These are phyloP conservation scores for Trichophyton benhamiae DNA, from an alignment of 2,329 filamentous ascomycete genomes.

Conservation along the genomic window DNA sequence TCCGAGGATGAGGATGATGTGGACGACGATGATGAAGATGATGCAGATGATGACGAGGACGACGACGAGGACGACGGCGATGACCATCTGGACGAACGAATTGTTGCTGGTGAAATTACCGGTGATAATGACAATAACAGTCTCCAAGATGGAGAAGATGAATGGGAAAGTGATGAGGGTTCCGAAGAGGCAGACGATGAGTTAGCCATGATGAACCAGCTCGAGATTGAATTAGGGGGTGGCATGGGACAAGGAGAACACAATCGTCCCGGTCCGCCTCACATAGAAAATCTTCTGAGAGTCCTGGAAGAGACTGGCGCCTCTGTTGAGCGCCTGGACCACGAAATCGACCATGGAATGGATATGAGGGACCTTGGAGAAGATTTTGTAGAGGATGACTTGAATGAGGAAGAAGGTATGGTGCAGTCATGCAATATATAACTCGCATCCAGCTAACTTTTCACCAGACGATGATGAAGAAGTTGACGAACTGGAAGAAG, in stretches of 20 bases:
- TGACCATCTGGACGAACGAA: slow-evolving; percentile 46
- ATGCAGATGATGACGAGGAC: slow-evolving; percentile 45
- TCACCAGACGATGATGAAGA: slow-evolving; percentile 48
- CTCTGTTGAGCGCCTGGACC: slow-evolving; percentile 32
- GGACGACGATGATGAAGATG: slow-evolving; percentile 46
- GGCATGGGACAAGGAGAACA: slow-evolving; percentile 30
- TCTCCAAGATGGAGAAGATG: slow-evolving; percentile 36
- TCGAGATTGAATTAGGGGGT: slow-evolving; percentile 29
- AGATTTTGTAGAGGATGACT: slow-evolving; percentile 39
- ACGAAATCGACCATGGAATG: slow-evolving; percentile 31
- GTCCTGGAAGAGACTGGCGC: slow-evolving; percentile 31
- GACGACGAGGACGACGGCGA: slow-evolving; percentile 43
- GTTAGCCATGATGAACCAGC: slow-evolving; percentile 34
- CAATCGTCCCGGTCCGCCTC: slow-evolving; percentile 26
- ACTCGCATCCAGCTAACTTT: slow-evolving; percentile 18
- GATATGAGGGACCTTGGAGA: slow-evolving; percentile 38
- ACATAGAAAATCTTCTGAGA: slow-evolving; percentile 37
- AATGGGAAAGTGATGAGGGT: slow-evolving; percentile 40
- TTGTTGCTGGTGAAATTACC: slow-evolving; percentile 43
- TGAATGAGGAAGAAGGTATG: slow-evolving; percentile 45
- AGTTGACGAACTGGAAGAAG: slow-evolving; percentile 22
- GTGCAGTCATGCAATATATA: not conserved
- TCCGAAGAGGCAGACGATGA: slow-evolving; percentile 34
- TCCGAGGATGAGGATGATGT: slow-evolving; percentile 54
- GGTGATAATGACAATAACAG: slow-evolving; percentile 44